Conservation (phyloP, 1,139 yeast species). For the Yamadazyma pseudoaaseri region DNA sequence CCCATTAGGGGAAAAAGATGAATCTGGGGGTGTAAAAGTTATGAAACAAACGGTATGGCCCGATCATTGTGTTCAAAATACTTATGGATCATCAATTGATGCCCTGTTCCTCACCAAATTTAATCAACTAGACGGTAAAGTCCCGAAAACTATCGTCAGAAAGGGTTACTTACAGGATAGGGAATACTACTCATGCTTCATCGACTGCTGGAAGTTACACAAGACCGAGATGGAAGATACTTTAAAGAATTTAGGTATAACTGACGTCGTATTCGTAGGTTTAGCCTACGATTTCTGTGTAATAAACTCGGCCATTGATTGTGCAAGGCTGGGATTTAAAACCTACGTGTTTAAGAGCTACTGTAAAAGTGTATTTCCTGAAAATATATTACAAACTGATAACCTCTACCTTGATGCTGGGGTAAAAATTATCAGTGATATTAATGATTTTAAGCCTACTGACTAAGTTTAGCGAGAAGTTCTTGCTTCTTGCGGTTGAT, state of each 20-base stretch:
- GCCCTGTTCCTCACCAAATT: constrained; percentile 31
- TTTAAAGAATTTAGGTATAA: constrained; percentile 45
- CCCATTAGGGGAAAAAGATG: constrained; percentile 42
- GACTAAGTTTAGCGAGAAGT: too few relatives aligned
- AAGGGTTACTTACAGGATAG: constrained; percentile 73
- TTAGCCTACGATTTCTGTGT: constrained; percentile 89
- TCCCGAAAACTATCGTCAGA: constrained; percentile 45
- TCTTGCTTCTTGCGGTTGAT: constrained; percentile 46
- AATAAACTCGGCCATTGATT: constrained; percentile 67
- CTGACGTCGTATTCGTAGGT: constrained; percentile 73
- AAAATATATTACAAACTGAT: constrained; percentile 27
- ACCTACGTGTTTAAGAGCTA: constrained; percentile 61
- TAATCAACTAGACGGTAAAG: constrained; percentile 18
- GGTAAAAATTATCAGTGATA: constrained; percentile 22
- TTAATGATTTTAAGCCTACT: constrained; percentile 10
- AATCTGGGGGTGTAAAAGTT: constrained; percentile 24
- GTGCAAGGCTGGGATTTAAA: constrained; percentile 57
- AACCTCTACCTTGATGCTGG: constrained; percentile 24
- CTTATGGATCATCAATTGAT: constrained; percentile 67
- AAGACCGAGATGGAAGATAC: constrained; percentile 61
- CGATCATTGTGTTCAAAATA: constrained; percentile 77
- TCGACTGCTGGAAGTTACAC: constrained; percentile 73
- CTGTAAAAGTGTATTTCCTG: constrained; percentile 37
- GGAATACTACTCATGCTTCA: constrained; percentile 89
- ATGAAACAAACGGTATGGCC: constrained; percentile 74